These are phyloP conservation scores for Pseudogymnoascus sp. DNA, from an alignment of 2,329 filamentous ascomycete genomes.

Conservation along the genomic window DNA sequence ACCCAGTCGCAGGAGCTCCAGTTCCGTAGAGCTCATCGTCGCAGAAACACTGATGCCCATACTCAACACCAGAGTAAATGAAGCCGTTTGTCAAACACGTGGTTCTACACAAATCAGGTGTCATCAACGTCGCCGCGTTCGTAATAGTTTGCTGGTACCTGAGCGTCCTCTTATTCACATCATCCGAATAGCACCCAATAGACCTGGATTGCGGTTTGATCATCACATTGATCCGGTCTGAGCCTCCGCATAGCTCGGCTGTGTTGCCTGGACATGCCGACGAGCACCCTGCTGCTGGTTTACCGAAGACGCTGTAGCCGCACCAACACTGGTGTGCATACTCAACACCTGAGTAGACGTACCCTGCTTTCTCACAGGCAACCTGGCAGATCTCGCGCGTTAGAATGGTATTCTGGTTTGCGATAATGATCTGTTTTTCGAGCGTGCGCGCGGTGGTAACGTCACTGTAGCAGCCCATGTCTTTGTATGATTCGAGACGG, in stretches of 20 bases:
- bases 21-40: not conserved
- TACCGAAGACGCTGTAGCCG: not conserved
- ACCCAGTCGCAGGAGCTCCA: not conserved
- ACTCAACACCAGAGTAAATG: not conserved
- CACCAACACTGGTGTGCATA: slow-evolving; percentile 4
- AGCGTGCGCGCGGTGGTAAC: not conserved
- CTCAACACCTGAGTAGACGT: slow-evolving; percentile 6
- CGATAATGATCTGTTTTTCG: not conserved
- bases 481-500: not conserved
- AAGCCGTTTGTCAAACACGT: slow-evolving; percentile 1
- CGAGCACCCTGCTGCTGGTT: not conserved
- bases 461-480: not conserved
- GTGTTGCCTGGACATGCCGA: not conserved
- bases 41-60: not conserved
- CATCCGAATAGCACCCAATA: not conserved
- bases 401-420: slow-evolving; percentile 2
- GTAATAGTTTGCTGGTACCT: not conserved
- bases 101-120: not conserved
- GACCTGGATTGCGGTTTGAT: not conserved
- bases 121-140: slow-evolving; percentile 11
- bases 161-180: not conserved
- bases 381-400: slow-evolving; percentile 1
- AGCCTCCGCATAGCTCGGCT: not conserved
- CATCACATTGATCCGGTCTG: slow-evolving; percentile 1
- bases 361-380: not conserved